A percentile compares a stretch with the other conserved stretches of the same genome.
Conservation (phyloP, 164 flowering plant genomes). For the Dillenia suffruticosa region DNA sequence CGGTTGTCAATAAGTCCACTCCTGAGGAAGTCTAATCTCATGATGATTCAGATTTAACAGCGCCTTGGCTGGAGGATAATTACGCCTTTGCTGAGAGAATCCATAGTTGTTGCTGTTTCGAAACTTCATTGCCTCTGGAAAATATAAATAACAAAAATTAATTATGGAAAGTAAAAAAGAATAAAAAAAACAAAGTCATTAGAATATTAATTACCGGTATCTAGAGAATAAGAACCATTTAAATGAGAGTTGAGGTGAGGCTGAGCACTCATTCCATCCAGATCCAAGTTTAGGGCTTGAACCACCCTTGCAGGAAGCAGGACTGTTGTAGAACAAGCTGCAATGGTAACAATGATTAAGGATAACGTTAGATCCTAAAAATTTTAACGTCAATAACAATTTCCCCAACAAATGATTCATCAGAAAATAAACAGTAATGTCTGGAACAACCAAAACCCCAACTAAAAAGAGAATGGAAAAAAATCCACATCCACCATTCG, state of each 20-base stretch:
- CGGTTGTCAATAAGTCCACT: conserved; percentile 66
- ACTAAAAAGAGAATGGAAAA: background rate
- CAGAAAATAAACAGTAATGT: background rate
- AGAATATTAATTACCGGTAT: conserved; percentile 18
- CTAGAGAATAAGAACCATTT: conserved; percentile 15
- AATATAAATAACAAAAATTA: background rate
- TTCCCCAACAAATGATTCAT: too few relatives aligned
- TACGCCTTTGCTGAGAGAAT: conserved; percentile 21
- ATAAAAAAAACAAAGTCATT: background rate
- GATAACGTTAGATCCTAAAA: background rate
- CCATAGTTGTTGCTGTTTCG: conserved; percentile 9
- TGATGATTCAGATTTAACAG: conserved; percentile 24
- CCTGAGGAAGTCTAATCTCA: conserved; percentile 65
- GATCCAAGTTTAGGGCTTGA: conserved; percentile 60
- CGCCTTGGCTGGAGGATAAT: conserved; percentile 6
- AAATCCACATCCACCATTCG: background rate
- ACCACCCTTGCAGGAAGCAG: conserved; percentile 71
- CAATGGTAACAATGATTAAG: background rate
- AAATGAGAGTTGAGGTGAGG: conserved; percentile 21
- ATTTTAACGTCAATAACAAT: background rate
- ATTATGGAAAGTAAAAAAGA: too few relatives aligned
- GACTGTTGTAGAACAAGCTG: conserved; percentile 67
- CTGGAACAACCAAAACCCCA: background rate
- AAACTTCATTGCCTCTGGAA: conserved; percentile 15
- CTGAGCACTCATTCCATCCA: conserved; percentile 37